A percentile compares a stretch with the other conserved stretches of the same genome.
These are phyloP conservation scores for Pelargonium fulgidum DNA, from an alignment of 441 rosid species.

Conservation along the genomic window DNA sequence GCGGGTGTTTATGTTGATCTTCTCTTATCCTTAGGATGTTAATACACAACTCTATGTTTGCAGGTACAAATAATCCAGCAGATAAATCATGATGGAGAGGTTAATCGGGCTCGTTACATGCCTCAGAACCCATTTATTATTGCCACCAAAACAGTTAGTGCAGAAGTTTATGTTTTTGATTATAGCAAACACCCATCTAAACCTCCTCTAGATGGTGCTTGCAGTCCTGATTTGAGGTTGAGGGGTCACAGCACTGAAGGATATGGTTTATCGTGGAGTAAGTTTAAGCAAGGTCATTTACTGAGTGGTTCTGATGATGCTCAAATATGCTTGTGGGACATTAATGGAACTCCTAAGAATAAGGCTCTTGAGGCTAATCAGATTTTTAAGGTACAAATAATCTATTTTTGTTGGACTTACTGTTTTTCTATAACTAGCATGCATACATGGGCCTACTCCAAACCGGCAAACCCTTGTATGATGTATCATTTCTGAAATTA, in stretches of 20 bases:
- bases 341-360: slow-evolving; percentile 64
- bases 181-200: slow-evolving; percentile 81
- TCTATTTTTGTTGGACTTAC: neutral
- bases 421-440: neutral
- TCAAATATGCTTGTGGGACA: slow-evolving; percentile 93
- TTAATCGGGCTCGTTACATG: slow-evolving; percentile 95
- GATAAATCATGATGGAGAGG: slow-evolving; percentile 92
- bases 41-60: neutral
- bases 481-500: neutral
- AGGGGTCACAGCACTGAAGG: slow-evolving; percentile 93
- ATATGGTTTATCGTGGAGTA: slow-evolving; percentile 95
- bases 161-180: slow-evolving; percentile 87
- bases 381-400: slow-evolving; percentile 53
- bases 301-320: slow-evolving; percentile 97
- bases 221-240: slow-evolving; percentile 80
- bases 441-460: neutral
- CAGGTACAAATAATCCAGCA: slow-evolving; percentile 93
- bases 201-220: slow-evolving; percentile 80
- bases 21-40: neutral
- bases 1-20: neutral
- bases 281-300: slow-evolving; percentile 78
- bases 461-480: neutral
- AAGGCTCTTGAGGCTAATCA: slow-evolving; percentile 74
- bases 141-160: slow-evolving; percentile 88
- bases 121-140: slow-evolving; percentile 82